These are phyloP conservation scores for Crithidia mellificae DNA, from an alignment of 208 protist species.

Conservation along the genomic window DNA sequence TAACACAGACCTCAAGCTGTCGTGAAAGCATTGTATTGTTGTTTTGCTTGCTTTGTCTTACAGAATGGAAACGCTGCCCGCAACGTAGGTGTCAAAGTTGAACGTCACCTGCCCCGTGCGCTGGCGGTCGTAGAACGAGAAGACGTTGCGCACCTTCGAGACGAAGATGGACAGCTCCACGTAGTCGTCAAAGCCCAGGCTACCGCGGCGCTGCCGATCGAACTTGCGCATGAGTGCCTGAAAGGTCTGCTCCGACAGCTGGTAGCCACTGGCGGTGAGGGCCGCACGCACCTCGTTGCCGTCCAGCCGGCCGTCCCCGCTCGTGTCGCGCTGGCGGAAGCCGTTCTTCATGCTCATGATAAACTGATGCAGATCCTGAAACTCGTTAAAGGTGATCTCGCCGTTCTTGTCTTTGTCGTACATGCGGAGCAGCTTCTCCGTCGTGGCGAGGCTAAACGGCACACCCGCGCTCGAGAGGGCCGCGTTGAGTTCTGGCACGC, in stretches of 20 bases:
- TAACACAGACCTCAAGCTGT: too few species aligned
- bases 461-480: constrained; percentile 63
- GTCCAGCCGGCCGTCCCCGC: constrained; percentile 59
- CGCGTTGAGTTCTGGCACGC: constrained; percentile 71
- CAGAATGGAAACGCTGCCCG: constrained; percentile 55
- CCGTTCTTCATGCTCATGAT: constrained; percentile 73
- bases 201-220: constrained; percentile 70
- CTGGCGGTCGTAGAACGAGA: constrained; percentile 73
- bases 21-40: too few species aligned
- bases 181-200: constrained; percentile 87
- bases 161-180: constrained; percentile 90
- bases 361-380: constrained; percentile 73
- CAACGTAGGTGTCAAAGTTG: constrained; percentile 74
- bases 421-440: constrained; percentile 80
- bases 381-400: constrained; percentile 73
- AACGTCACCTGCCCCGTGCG: constrained; percentile 71
- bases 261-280: constrained; percentile 50
- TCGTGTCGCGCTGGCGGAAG: constrained; percentile 65
- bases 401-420: constrained; percentile 77
- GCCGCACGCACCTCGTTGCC: constrained; percentile 74
- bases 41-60: constrained; percentile 24
- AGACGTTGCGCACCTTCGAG: constrained; percentile 68
- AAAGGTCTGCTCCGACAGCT: constrained; percentile 71
- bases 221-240: constrained; percentile 87
- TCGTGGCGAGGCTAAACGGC: constrained; percentile 72